phyloP scores from a whole-genome alignment of 345 rosid genomes.

The Angophora floribunda region DNA sequence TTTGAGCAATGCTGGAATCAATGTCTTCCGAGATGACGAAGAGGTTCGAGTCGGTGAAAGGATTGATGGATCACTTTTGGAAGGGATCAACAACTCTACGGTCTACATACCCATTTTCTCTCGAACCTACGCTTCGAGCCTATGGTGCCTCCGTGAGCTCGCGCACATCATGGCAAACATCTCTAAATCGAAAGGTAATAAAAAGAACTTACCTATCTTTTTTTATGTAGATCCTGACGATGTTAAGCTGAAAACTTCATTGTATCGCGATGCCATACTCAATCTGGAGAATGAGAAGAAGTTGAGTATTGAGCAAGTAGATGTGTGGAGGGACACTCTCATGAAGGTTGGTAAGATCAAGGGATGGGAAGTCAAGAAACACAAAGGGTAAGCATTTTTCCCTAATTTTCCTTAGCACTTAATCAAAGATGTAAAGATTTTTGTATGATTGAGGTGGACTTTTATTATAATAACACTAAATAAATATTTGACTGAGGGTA shows the following conservation, averaged over 20 bases:
- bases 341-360: accelerated
- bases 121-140: accelerated
- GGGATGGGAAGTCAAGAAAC: neutral
- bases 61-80: accelerated
- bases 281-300: accelerated
- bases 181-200: accelerated
- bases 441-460: neutral
- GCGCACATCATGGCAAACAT: accelerated
- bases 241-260: too few relatives aligned
- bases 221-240: accelerated
- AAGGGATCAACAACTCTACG: accelerated
- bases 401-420: neutral
- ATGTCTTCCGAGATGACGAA: accelerated
- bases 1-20: accelerated
- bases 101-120: neutral
- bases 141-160: accelerated
- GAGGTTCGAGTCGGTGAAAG: accelerated
- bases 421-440: too few relatives aligned
- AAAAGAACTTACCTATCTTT: accelerated
- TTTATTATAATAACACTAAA: too few relatives aligned
- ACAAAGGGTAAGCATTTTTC: neutral
- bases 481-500: neutral
- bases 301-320: accelerated
- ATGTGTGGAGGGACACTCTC: neutral
- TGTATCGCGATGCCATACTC: too few relatives aligned